Base-by-base conservation (phyloP, 495 filamentous ascomycete species). In the Cryomyces antarcticus region DNA sequence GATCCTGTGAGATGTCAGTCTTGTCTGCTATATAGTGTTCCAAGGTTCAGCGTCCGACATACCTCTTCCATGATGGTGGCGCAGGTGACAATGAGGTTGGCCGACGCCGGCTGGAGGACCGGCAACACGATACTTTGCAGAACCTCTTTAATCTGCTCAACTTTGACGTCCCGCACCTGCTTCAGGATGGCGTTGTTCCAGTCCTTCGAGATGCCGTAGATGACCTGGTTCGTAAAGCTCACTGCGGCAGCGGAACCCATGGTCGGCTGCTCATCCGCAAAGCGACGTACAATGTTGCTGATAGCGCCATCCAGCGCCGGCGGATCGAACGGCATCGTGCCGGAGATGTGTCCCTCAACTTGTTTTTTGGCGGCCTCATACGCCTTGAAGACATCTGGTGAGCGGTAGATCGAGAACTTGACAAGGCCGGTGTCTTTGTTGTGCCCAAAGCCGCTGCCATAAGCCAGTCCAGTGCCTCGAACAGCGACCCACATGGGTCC, bases 401-500 rank as follows among this genome's bases (percentile, higher is more conserved):
- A 88, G 24, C 87, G 76, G 63, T 87, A 93, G 37, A 96, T 78
- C 41, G 71, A 69, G 58, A 86, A 87, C 46, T 76, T 73, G 39
- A 94, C 59, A 42, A 81, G 75, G 28, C 92, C 88, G 6, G 71
- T 75, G 45, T 89, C 81, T 35, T 82, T 62, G 48, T 82, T 76
- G 45, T 75, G 73, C 10, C 62, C 66, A 54, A 95, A 92, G 48
- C 64, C 69, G 7, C 78, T 77, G 11, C 84, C 83, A 56, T 99
- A 99, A 1, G 87, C 89, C 28, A 96, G 69, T 28, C 89, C 92
- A 38, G 77, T 85, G 36, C 89, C 89, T 34, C 89, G 85, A 41
- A 94, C 77, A 3, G 83, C 82, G 46, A 75, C 75, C 86, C 88
- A 96, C 24, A 97, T 71, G 5, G 89, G 92, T 2, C 89, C 89